Evolutionary conservation across 306 rosid species (phyloP).

Genomic region (Begonia loranthoides): DNA sequence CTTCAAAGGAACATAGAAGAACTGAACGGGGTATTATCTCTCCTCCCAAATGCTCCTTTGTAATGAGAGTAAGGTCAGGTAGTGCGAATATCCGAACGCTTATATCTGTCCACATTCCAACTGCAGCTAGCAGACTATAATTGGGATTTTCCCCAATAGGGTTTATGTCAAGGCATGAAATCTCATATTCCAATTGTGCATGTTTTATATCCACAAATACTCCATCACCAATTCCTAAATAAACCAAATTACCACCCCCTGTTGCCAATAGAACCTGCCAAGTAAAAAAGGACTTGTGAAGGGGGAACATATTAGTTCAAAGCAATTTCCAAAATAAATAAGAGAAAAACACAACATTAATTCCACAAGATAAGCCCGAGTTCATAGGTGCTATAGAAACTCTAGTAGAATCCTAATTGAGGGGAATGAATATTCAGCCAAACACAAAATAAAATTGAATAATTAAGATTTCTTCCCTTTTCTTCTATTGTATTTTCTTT

Average conservation of each 20-base stretch:
- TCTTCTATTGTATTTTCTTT: too few species aligned
- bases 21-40: slow-evolving; percentile 98
- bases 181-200: slow-evolving; percentile 73
- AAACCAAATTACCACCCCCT: slow-evolving; percentile 84
- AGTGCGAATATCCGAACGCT: slow-evolving; percentile 79
- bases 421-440: too few species aligned
- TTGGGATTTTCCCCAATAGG: slow-evolving; percentile 80
- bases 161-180: slow-evolving; percentile 92
- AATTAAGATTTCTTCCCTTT: too few species aligned
- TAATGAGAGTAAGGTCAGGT: slow-evolving; percentile 78
- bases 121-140: slow-evolving; percentile 80
- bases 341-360: not conserved
- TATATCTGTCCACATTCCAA: slow-evolving; percentile 99
- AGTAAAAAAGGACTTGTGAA: slow-evolving; percentile 43
- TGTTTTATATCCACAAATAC: slow-evolving; percentile 41
- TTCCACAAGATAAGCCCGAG: not conserved
- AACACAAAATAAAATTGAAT: too few species aligned
- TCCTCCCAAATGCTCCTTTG: slow-evolving; percentile 89
- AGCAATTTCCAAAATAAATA: not conserved
- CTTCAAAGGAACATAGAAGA: slow-evolving; percentile 97
- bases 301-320: not conserved
- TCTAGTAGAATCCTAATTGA: too few species aligned
- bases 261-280: slow-evolving; percentile 94
- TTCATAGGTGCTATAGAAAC: too few species aligned
- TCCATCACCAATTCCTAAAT: slow-evolving; percentile 85